phyloP scores from a whole-genome alignment of 2,329 filamentous ascomycete species.

The Camillea tinctor region DNA sequence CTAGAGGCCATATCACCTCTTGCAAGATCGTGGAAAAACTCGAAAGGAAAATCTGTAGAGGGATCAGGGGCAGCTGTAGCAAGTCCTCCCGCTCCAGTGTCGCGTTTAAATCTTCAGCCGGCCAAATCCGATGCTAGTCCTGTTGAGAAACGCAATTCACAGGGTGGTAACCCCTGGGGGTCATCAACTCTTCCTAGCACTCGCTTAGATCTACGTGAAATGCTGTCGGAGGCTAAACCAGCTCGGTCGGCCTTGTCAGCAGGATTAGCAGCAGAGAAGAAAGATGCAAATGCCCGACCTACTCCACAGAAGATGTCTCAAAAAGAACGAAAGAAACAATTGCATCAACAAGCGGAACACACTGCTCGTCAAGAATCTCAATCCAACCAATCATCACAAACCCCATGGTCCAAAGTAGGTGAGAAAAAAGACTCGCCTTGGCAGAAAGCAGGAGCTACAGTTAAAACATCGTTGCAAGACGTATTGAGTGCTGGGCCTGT shows the following conservation, averaged over 20 bases:
- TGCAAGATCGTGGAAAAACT: constrained; percentile 38
- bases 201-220: constrained; percentile 73
- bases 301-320: constrained; percentile 71
- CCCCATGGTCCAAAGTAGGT: constrained; percentile 45
- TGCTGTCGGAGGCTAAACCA: constrained; percentile 63
- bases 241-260: constrained; percentile 52
- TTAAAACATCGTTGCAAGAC: constrained; percentile 52
- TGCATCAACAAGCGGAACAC: constrained; percentile 62
- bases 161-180: constrained; percentile 47
- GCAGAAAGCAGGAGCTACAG: constrained; percentile 55
- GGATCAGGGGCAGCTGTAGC: constrained; percentile 6
- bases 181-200: constrained; percentile 50
- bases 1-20: constrained; percentile 32
- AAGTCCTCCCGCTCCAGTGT: constrained; percentile 12
- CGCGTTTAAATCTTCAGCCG: constrained; percentile 5
- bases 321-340: constrained; percentile 84
- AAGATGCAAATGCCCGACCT: constrained; percentile 37
- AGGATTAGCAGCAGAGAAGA: constrained; percentile 52
- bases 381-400: constrained; percentile 32
- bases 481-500: constrained; percentile 39
- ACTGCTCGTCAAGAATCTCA: constrained; percentile 38
- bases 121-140: constrained; percentile 10
- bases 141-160: constrained; percentile 15
- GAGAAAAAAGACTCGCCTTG: constrained; percentile 58
- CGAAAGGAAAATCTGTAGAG: constrained; percentile 36